Percentiles rank a stretch among this genome's conserved stretches.
These are phyloP conservation scores for Pleoardoris graminearum DNA, from an alignment of 2,329 filamentous ascomycete genomes.

Conservation along the genomic window DNA sequence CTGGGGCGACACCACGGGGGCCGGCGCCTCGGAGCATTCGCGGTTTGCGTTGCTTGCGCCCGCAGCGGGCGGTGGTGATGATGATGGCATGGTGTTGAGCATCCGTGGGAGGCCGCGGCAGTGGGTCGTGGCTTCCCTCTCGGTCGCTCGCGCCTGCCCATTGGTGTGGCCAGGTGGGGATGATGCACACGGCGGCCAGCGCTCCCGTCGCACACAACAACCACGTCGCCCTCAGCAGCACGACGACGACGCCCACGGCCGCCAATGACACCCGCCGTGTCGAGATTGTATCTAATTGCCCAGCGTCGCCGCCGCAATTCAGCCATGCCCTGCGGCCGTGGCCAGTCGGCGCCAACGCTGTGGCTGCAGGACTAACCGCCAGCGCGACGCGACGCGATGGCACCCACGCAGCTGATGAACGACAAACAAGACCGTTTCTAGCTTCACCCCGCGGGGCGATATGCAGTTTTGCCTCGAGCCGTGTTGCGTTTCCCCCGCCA, in stretches of 20 bases:
- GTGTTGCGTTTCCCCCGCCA: not conserved
- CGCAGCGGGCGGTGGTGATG: not conserved
- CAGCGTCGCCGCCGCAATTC: conserved; percentile 1
- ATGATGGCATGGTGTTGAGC: not conserved
- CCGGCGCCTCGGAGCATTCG: too few species aligned
- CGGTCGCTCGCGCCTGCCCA: not conserved
- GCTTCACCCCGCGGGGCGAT: not conserved
- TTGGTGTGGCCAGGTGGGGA: not conserved
- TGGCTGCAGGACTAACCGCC: not conserved
- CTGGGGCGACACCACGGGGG: too few species aligned
- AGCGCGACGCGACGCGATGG: not conserved
- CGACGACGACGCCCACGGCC: not conserved
- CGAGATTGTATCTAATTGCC: conserved; percentile 8
- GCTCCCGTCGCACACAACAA: conserved; percentile 2
- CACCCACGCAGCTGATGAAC: not conserved
- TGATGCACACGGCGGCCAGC: conserved; percentile 1
- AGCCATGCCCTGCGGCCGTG: not conserved
- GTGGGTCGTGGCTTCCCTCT: conserved; percentile 1
- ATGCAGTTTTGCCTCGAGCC: not conserved
- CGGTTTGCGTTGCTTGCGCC: too few species aligned
- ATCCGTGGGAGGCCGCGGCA: not conserved
- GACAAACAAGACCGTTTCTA: not conserved
- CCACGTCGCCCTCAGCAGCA: conserved; percentile 1
- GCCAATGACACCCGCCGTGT: not conserved
- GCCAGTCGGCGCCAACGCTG: not conserved